Conservation (phyloP, 2,329 filamentous ascomycete genomes). For the Fusarium concolor region DNA sequence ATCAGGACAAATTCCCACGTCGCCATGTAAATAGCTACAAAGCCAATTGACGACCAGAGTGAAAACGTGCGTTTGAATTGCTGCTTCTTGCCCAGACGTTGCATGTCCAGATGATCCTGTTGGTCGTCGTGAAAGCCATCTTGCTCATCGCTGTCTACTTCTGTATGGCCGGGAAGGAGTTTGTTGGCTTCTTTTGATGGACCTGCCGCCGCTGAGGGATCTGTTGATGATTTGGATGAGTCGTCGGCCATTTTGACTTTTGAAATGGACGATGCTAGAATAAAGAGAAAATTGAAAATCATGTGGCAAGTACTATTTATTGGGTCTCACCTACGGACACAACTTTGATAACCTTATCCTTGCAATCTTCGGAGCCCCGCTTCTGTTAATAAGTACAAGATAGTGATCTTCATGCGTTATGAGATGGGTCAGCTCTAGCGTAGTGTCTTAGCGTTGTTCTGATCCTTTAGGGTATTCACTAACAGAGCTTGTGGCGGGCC, state of each 20-base stretch:
- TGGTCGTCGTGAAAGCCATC: constrained; percentile 28
- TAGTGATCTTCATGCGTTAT: background rate
- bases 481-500: background rate
- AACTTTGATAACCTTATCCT: constrained; percentile 3
- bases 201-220: background rate
- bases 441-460: background rate
- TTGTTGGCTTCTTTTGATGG: constrained; percentile 10
- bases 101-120: constrained; percentile 28
- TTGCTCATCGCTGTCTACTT: constrained; percentile 8
- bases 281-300: background rate
- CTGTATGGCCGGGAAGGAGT: background rate
- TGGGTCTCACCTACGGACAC: background rate
- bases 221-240: constrained; percentile 10
- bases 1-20: constrained; percentile 35
- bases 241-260: background rate
- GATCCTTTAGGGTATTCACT: background rate
- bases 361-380: background rate
- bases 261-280: background rate
- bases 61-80: constrained; percentile 29
- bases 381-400: background rate
- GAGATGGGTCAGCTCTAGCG: too few relatives aligned
- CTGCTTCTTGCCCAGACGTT: constrained; percentile 30
- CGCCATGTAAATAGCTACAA: constrained; percentile 33
- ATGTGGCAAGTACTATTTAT: background rate
- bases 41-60: constrained; percentile 31